These are phyloP conservation scores for Diplodia sapinea DNA, from an alignment of 2,329 filamentous ascomycete species.

Conservation along the genomic window DNA sequence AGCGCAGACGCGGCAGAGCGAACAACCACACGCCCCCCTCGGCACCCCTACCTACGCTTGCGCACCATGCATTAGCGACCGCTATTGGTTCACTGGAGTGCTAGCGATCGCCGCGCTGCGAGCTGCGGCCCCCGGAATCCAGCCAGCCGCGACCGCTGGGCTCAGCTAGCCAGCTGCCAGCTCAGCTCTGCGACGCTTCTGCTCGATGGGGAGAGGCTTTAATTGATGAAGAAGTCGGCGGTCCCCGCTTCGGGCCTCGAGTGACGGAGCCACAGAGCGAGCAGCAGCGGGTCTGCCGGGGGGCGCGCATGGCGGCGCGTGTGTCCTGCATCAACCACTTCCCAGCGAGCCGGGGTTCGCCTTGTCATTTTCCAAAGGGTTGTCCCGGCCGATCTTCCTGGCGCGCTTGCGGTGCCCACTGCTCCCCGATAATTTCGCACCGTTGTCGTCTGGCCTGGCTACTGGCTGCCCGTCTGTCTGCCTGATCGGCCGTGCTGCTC, in stretches of 20 bases:
- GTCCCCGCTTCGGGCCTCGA: neutral
- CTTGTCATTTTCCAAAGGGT: constrained; percentile 10
- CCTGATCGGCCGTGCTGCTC: no score
- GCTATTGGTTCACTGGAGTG: neutral
- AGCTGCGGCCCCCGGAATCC: neutral
- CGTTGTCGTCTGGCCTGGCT: no score
- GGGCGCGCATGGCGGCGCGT: constrained; percentile 4
- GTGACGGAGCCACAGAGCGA: neutral
- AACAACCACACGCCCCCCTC: neutral
- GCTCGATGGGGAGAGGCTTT: neutral
- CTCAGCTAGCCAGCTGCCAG: neutral
- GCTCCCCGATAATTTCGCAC: no score
- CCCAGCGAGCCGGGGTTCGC: neutral
- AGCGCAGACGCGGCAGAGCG: neutral
- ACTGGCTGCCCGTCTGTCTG: no score
- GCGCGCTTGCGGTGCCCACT: neutral
- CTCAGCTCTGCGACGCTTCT: neutral
- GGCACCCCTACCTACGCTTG: neutral
- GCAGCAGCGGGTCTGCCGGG: no score
- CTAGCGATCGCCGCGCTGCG: neutral
- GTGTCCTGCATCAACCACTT: neutral
- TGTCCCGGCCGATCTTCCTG: constrained; percentile 23
- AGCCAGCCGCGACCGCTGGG: neutral
- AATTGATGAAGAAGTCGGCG: neutral
- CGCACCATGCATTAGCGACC: neutral